Evolutionary conservation across 345 rosid species (phyloP).

Genomic region (Kernera saxatilis): DNA sequence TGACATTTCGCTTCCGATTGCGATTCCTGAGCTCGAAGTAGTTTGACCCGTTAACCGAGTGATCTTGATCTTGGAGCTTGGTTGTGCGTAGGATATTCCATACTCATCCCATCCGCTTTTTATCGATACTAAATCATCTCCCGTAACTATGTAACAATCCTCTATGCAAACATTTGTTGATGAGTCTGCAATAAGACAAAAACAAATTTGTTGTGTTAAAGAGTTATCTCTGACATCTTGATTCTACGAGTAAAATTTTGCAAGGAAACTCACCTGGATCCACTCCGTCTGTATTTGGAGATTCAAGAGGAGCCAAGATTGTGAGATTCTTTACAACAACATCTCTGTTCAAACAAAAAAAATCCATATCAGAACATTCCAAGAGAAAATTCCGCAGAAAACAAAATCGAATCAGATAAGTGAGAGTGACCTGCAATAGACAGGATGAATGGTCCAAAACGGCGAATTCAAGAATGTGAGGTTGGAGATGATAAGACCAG

Average conservation of each 20-base stretch:
- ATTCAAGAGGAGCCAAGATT: constrained; percentile 87
- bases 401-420: constrained; percentile 1
- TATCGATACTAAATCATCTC: constrained; percentile 83
- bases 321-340: constrained; percentile 78
- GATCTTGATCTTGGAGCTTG: constrained; percentile 72
- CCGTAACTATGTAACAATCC: constrained; percentile 84
- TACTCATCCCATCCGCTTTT: constrained; percentile 99
- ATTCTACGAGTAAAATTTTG: background rate
- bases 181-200: constrained; percentile 68
- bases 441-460: constrained; percentile 97
- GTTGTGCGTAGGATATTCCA: constrained; percentile 71
- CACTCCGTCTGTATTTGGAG: constrained; percentile 95
- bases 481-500: constrained; percentile 73
- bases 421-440: constrained; percentile 78
- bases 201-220: too few species aligned
- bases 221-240: background rate
- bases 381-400: background rate
- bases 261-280: constrained; percentile 73
- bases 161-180: constrained; percentile 84
- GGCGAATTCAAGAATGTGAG: constrained; percentile 89
- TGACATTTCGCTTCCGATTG: constrained; percentile 98
- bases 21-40: constrained; percentile 65
- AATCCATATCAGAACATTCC: constrained; percentile 4
- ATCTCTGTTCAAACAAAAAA: constrained; percentile 67
- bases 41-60: constrained; percentile 65